Evolutionary conservation across 2,329 filamentous ascomycete species (phyloP), one percentile per base, ranked within the genome.

Genomic region (Verticillium tricorpus): DNA sequence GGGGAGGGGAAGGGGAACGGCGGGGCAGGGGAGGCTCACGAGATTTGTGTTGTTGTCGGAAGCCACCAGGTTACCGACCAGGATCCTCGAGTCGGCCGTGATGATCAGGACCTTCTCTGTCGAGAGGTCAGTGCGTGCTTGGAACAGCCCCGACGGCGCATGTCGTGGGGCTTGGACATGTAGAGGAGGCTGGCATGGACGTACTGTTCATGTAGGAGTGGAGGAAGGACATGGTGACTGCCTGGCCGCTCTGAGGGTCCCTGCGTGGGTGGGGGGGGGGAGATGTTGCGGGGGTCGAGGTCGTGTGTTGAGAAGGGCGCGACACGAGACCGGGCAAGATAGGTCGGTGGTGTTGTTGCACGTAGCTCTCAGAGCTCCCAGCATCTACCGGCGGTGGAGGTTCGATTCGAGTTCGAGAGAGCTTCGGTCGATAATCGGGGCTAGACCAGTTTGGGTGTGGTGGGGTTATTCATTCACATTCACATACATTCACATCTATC

Each of bases 41-140:
- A 99, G 80, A 77, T 99, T 99, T 67, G 95, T 98, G 70, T 90
- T 87, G 76, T 97, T 89, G 76, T 99, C 95, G 73, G 90, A 93
- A 55, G 91, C 92, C 57, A 94, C 82, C 60, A 99, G 86, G 2
- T 84, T 93, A 63, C 95, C 95, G 64, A 92, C 84, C 25, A 94
- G 80, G 56, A 92, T 96, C 69, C 94, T 89, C 59, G 94, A 95
- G 77, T 98, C 95, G 68, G 92, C 90, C 32, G 95, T 98, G 66
- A 98, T 85, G 71, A 98, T 89, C 62, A 93, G 84, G 69, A 98
- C 92, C 77, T 92, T 96, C 78, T 97, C 95, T 97, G 62, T 60
- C 65, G 28, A 57, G 60, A 65, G 67, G 70, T 74, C 69, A 73
- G 70, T 67, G 66, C 68, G 5, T 19, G 19, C 2, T 50, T 22